phyloP scores from a whole-genome alignment of 768 basidiomycete genomes.

The Cystobasidium ongulense region DNA sequence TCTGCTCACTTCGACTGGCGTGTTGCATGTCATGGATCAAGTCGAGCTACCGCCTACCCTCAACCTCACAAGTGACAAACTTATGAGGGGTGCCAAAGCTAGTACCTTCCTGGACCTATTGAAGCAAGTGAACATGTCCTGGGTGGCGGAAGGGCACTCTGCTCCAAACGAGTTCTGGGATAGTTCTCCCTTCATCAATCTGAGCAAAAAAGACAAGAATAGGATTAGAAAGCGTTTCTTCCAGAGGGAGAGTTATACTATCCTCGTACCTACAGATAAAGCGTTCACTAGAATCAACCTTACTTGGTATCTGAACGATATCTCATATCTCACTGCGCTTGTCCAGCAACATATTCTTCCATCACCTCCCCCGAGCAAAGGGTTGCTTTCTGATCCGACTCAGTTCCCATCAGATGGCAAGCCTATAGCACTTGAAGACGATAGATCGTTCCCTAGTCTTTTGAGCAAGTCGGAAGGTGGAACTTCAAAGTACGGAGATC shows the following conservation, averaged over 20 bases:
- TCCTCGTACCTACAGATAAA: conserved; percentile 83
- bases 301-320: conserved; percentile 49
- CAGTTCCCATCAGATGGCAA: conserved; percentile 16
- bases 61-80: conserved; percentile 73
- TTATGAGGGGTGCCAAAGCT: conserved; percentile 78
- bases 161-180: conserved; percentile 45
- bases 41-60: conserved; percentile 70
- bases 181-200: conserved; percentile 37
- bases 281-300: conserved; percentile 83
- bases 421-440: conserved; percentile 23
- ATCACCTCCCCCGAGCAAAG: conserved; percentile 9
- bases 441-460: conserved; percentile 58
- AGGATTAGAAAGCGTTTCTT: conserved; percentile 7
- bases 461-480: conserved; percentile 49
- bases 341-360: conserved; percentile 47
- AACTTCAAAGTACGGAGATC: conserved; percentile 62
- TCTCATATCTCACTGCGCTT: conserved; percentile 43
- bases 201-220: conserved; percentile 10
- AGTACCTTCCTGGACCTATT: conserved; percentile 80
- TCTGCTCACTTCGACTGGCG: conserved; percentile 76
- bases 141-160: conserved; percentile 70
- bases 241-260: conserved; percentile 59
- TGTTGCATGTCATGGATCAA: conserved; percentile 67
- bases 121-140: conserved; percentile 74
- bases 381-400: conserved; percentile 2